A percentile compares a stretch with the other conserved stretches of the same genome.
Conservation (phyloP, 129 eudicot genomes). For the Lonicera japonica region DNA sequence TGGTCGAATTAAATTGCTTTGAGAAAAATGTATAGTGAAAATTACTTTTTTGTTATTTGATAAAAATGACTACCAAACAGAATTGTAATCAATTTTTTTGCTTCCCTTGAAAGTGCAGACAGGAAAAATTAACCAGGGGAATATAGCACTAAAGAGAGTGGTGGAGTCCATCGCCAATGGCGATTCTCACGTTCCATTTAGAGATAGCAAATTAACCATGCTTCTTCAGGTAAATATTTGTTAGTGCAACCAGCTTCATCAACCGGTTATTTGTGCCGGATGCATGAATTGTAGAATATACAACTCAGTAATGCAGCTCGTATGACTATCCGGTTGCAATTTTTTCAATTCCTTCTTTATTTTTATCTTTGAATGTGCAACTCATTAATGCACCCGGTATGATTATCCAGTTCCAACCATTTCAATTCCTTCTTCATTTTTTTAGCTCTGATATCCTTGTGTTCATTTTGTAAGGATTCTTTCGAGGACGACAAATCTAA, state of each 20-base stretch:
- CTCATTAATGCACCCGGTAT: too few relatives aligned
- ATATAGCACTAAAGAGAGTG: slow-evolving; percentile 86
- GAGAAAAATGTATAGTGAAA: too few relatives aligned
- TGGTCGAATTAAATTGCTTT: too few relatives aligned
- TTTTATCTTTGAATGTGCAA: too few relatives aligned
- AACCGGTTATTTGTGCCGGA: too few relatives aligned
- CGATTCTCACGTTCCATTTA: slow-evolving; percentile 97
- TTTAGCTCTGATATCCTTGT: neutral
- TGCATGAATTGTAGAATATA: too few relatives aligned
- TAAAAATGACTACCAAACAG: neutral
- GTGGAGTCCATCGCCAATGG: slow-evolving; percentile 98
- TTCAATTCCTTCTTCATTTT: neutral
- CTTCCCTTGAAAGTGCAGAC: slow-evolving; percentile 48
- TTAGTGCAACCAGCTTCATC: too few relatives aligned
- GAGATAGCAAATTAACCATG: slow-evolving; percentile 98
- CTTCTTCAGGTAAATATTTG: slow-evolving; percentile 72
- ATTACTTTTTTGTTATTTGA: too few relatives aligned
- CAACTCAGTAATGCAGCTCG: too few relatives aligned
- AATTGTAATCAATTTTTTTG: neutral
- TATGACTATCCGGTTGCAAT: too few relatives aligned
- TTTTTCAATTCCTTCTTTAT: too few relatives aligned
- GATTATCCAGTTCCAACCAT: neutral
- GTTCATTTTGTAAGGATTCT: slow-evolving; percentile 48
- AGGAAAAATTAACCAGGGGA: slow-evolving; percentile 94
- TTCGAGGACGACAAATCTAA: slow-evolving; percentile 97